A percentile compares a stretch with the other conserved stretches of the same genome.
phyloP scores from a whole-genome alignment of 2,329 filamentous ascomycete genomes.

The Trichoderma pleuroti region DNA sequence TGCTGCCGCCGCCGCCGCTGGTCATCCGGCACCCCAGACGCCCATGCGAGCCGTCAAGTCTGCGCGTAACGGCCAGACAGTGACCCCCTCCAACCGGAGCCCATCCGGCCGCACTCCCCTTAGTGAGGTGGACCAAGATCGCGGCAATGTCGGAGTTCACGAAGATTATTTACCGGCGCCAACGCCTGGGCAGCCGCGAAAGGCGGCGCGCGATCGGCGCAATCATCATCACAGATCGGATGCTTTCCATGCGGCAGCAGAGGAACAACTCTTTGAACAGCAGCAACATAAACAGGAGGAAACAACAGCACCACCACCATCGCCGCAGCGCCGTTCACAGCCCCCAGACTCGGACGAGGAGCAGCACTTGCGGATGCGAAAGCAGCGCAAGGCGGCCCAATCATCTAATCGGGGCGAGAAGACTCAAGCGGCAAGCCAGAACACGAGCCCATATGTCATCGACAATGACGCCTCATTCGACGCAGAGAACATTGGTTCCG shows the following conservation, averaged over 20 bases:
- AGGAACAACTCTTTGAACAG: constrained; percentile 51
- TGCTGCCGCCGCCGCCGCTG: constrained; percentile 33
- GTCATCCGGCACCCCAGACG: constrained; percentile 51
- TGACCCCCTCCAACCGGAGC: constrained; percentile 79
- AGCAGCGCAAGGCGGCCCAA: constrained; percentile 61
- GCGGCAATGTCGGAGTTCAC: constrained; percentile 62
- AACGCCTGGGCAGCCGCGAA: constrained; percentile 91
- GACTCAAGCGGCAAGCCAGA: constrained; percentile 70
- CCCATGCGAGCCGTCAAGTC: constrained; percentile 59
- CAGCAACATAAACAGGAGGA: constrained; percentile 51
- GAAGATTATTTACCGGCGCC: constrained; percentile 93
- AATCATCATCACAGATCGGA: constrained; percentile 65
- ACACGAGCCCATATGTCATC: constrained; percentile 62
- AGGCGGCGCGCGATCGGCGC: constrained; percentile 76
- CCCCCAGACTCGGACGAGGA: constrained; percentile 77
- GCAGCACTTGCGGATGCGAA: constrained; percentile 69
- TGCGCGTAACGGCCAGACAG: constrained; percentile 63
- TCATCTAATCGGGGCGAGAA: constrained; percentile 61
- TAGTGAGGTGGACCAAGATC: constrained; percentile 88
- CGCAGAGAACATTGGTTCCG: constrained; percentile 63
- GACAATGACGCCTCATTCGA: constrained; percentile 69
- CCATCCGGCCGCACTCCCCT: constrained; percentile 76
- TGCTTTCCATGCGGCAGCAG: constrained; percentile 40
- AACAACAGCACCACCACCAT: constrained; percentile 54
- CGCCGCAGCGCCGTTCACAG: constrained; percentile 54